A percentile compares a stretch with the other conserved stretches of the same genome.
Conservation (phyloP, 208 protist genomes). For the Strigomonas galati region DNA sequence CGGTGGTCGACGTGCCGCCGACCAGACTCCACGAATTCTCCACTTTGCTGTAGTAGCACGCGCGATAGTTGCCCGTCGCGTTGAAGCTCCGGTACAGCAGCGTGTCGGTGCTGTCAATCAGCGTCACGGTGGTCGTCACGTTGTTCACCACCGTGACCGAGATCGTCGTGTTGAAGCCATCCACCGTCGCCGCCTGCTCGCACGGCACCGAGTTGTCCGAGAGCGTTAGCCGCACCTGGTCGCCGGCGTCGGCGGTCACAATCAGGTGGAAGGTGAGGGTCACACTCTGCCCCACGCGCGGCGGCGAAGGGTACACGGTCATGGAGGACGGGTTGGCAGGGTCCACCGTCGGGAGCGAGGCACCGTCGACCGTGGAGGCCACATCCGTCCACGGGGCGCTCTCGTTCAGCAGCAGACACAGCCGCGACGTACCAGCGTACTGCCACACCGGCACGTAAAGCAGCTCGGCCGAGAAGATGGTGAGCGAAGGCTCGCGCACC, state of each 20-base stretch:
- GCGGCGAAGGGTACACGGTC: constrained; percentile 46
- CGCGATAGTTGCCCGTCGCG: constrained; percentile 40
- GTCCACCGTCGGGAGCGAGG: constrained; percentile 31
- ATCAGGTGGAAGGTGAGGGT: constrained; percentile 76
- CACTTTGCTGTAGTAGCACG: constrained; percentile 80
- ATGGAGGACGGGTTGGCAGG: constrained; percentile 63
- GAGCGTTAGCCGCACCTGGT: constrained; percentile 54
- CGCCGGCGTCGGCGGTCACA: constrained; percentile 32
- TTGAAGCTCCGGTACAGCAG: constrained; percentile 83
- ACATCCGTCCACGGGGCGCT: constrained; percentile 61
- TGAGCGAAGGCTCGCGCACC: constrained; percentile 55
- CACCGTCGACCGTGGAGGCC: constrained; percentile 29
- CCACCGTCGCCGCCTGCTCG: constrained; percentile 31
- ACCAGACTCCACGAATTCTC: constrained; percentile 68
- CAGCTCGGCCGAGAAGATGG: constrained; percentile 31
- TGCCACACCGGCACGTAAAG: constrained; percentile 73
- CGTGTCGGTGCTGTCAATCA: constrained; percentile 61
- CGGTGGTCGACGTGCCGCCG: constrained; percentile 49
- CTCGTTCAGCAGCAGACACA: constrained; percentile 47
- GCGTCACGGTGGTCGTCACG: constrained; percentile 37
- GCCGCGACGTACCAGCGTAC: constrained; percentile 38
- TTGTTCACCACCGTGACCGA: constrained; percentile 42
- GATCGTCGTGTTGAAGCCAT: constrained; percentile 33
- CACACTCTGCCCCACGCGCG: constrained; percentile 86
- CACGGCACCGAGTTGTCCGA: constrained; percentile 34